Conservation (phyloP, 2,329 filamentous ascomycete genomes). For the Ophiosphaerella narmari region DNA sequence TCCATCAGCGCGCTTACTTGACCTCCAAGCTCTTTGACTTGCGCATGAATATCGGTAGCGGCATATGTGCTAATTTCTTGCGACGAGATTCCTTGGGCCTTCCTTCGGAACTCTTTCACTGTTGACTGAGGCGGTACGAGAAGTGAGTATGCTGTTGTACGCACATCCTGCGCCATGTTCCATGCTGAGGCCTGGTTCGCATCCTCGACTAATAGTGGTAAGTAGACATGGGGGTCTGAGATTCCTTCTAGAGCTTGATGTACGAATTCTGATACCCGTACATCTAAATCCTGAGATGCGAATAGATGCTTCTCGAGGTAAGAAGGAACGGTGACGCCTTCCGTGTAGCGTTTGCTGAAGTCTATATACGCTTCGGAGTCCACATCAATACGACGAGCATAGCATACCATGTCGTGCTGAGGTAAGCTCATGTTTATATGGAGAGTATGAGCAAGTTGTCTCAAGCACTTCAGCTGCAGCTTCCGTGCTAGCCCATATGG, state of each 20-base stretch:
- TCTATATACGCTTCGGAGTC: constrained; percentile 25
- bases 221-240: constrained; percentile 55
- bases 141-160: constrained; percentile 47
- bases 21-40: constrained; percentile 13
- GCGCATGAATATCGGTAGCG: not conserved
- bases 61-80: constrained; percentile 23
- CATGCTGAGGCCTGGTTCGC: constrained; percentile 50
- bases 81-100: constrained; percentile 35
- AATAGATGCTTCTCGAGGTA: constrained; percentile 3
- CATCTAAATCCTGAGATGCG: constrained; percentile 33
- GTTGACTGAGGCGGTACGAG: constrained; percentile 18
- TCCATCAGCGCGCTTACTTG: constrained; percentile 18
- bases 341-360: constrained; percentile 39
- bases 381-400: constrained; percentile 27
- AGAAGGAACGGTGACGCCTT: constrained; percentile 3
- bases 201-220: constrained; percentile 65
- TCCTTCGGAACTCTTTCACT: constrained; percentile 47
- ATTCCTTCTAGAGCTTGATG: constrained; percentile 18
- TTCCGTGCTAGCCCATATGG: constrained; percentile 52
- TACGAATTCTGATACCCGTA: constrained; percentile 40
- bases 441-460: constrained; percentile 50
- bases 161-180: constrained; percentile 44
- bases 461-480: constrained; percentile 50
- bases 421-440: constrained; percentile 29
- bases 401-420: constrained; percentile 26